Base-by-base conservation (phyloP, 352 stramenopile genomes). In the Globisporangium paroecandrum region DNA sequence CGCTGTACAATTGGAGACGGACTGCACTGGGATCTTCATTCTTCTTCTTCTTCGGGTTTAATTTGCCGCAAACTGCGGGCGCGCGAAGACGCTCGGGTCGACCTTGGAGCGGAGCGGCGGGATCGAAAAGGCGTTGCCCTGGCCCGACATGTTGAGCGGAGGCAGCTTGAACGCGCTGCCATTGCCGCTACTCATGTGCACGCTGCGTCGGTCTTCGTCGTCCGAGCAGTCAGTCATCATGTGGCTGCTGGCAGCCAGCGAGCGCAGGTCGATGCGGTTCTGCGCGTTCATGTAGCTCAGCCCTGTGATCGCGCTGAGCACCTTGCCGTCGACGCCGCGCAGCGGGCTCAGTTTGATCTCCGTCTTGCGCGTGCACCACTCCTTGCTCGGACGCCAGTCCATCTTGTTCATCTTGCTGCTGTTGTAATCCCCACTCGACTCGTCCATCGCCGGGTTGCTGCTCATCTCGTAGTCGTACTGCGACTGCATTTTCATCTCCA, bases 61-160 rank as follows among this genome's bases (percentile, higher is more conserved):
- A 70, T 86, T 85, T 22, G 77, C 77, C 61, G 79, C 77, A 61
- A 79, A 85, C 67, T 90, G 83, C 9, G 74, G 68, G 59, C 70
- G 76, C 22, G 71, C 72, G 29, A 93, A 74, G 58, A 93, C 81
- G 60, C 71, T 90, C 32, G 85, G 85, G 51, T 90, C 81, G 62
- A 93, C 87, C 77, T 93, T 93, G 25, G 85, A 89, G 29, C 85
- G 82, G 46, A 93, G 74, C n/a, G 85, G 85, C 13, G 85, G 85
- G 68, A 93, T 93, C 38, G 80, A 77, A 61, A 84, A 83, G 20
- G 77, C 75, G 24, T 27, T 67, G 38, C 22, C 41, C 18, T 57
- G 67, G 7, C 29, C 76, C 51, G 77, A 68, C 62, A 90, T 79
- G 22, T 89, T 87, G 12, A 93, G 75, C 55, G 84, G 82, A 22